phyloP scores from a whole-genome alignment of 495 filamentous ascomycete genomes.

The Trichoderma orchidacearum region DNA sequence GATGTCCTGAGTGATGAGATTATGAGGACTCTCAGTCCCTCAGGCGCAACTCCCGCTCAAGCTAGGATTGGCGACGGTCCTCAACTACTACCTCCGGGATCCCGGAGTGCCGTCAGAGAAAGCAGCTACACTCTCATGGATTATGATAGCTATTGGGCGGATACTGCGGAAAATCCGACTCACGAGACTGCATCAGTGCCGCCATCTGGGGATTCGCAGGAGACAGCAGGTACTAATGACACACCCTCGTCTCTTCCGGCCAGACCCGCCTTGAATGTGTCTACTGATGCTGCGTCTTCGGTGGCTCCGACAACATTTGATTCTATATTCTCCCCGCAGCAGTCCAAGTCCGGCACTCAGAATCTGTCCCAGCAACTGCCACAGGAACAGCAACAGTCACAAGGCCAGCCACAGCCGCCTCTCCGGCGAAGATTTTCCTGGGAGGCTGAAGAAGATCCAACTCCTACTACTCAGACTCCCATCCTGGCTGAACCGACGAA shows the following conservation, averaged over 20 bases:
- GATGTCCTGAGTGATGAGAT: constrained; percentile 73
- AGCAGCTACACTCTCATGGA: constrained; percentile 31
- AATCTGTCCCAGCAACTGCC: neutral
- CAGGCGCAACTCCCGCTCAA: constrained; percentile 4
- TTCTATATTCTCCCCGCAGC: neutral
- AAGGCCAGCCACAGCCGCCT: neutral
- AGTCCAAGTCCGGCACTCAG: too few relatives aligned
- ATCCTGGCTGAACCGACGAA: neutral
- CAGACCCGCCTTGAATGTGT: neutral
- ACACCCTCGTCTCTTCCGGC: neutral
- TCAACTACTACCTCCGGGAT: constrained; percentile 9
- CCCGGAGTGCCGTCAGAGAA: constrained; percentile 16
- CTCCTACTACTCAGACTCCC: neutral
- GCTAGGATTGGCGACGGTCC: neutral
- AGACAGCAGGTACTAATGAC: neutral
- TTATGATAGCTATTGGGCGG: constrained; percentile 29
- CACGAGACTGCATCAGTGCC: neutral
- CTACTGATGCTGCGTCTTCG: neutral
- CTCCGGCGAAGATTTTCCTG: constrained; percentile 1
- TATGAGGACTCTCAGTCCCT: constrained; percentile 55
- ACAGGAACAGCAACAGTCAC: neutral
- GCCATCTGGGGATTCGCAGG: neutral
- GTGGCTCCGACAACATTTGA: neutral
- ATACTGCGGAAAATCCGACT: neutral
- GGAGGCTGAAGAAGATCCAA: neutral